Evolutionary conservation across 345 rosid species (phyloP).

Genomic region (Salix koriyanagi): DNA sequence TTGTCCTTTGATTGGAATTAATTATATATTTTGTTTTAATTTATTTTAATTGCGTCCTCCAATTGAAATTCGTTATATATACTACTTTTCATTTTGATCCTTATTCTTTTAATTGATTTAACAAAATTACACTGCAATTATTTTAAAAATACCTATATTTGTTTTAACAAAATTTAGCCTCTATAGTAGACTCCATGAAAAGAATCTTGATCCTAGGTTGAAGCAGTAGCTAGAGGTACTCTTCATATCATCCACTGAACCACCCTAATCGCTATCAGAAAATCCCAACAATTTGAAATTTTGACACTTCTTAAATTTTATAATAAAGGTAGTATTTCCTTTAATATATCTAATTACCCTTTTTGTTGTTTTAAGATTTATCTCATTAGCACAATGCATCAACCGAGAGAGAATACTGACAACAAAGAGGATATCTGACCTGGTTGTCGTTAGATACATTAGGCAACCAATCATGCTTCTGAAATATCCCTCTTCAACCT

Average conservation of each 20-base stretch:
- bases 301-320: neutral
- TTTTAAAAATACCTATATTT: too few relatives aligned
- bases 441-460: neutral
- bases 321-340: neutral
- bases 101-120: too few relatives aligned
- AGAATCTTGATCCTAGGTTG: neutral
- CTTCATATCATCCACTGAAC: neutral
- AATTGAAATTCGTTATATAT: too few relatives aligned
- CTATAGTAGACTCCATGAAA: neutral
- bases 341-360: neutral
- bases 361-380: neutral
- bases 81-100: rapidly evolving
- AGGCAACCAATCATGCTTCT: neutral
- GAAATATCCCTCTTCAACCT: neutral
- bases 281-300: neutral
- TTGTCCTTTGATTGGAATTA: too few relatives aligned
- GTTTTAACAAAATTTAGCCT: neutral
- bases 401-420: neutral
- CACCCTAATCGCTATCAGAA: rapidly evolving
- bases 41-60: too few relatives aligned
- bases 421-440: neutral
- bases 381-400: neutral
- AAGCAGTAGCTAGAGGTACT: neutral
- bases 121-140: too few relatives aligned
- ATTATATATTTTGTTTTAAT: too few relatives aligned